Conservation (phyloP, 2,329 filamentous ascomycete genomes). For the Nakataea oryzae region DNA sequence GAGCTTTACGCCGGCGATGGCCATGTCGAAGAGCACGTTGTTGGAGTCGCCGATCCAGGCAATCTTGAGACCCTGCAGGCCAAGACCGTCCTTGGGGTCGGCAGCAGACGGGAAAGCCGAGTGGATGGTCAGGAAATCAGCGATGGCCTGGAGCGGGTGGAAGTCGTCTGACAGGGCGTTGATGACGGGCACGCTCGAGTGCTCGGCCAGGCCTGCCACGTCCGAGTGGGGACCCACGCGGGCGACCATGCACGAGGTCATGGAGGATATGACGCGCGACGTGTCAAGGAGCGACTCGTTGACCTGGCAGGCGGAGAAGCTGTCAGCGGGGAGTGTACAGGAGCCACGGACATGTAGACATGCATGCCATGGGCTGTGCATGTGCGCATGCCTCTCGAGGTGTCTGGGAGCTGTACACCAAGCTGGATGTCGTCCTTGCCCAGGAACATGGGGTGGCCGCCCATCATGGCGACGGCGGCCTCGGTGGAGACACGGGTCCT, state of each 20-base stretch:
- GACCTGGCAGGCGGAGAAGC: slow-evolving; percentile 35
- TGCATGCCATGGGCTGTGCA: neutral
- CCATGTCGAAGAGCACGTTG: slow-evolving; percentile 91
- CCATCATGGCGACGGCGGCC: slow-evolving; percentile 76
- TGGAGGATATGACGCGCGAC: slow-evolving; percentile 83
- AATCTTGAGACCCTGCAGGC: slow-evolving; percentile 75
- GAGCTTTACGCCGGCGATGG: slow-evolving; percentile 77
- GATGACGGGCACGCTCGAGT: slow-evolving; percentile 72
- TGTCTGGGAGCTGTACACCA: slow-evolving; percentile 54
- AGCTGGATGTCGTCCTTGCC: slow-evolving; percentile 94
- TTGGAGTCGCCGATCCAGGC: slow-evolving; percentile 97
- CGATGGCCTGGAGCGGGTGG: slow-evolving; percentile 89
- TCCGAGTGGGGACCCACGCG: slow-evolving; percentile 71
- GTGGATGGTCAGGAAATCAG: slow-evolving; percentile 84
- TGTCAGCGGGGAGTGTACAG: neutral
- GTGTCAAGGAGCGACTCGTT: slow-evolving; percentile 96
- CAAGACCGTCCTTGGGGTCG: slow-evolving; percentile 40
- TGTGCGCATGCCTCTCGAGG: neutral
- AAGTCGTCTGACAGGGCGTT: slow-evolving; percentile 84
- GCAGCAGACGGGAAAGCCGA: slow-evolving; percentile 51
- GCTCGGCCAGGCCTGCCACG: slow-evolving; percentile 56
- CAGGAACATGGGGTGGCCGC: slow-evolving; percentile 92
- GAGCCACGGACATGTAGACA: neutral
- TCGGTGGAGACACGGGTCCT: slow-evolving; percentile 91
- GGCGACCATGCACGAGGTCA: slow-evolving; percentile 76